Percentiles rank a stretch among this genome's conserved stretches.
Evolutionary conservation across 2,329 filamentous ascomycete species (phyloP).

Genomic region (Monosporascus sp.): DNA sequence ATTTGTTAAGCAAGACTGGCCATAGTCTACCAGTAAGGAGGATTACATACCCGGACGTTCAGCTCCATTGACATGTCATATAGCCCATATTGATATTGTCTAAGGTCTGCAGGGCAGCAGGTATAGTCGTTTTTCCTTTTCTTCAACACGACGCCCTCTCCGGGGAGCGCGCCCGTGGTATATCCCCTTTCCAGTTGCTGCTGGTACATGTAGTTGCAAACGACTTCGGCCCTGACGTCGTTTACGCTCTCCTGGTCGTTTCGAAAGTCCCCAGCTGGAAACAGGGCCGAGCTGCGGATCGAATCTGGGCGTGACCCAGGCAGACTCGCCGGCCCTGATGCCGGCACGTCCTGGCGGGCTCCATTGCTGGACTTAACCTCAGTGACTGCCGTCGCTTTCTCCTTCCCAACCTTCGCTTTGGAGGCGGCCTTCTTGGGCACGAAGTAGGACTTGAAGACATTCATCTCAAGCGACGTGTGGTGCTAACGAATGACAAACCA

Average conservation of each 20-base stretch:
- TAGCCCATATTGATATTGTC: constrained; percentile 27
- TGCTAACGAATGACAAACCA: constrained; percentile 1
- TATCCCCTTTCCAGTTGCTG: constrained; percentile 50
- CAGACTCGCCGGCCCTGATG: constrained; percentile 1
- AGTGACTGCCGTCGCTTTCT: neutral
- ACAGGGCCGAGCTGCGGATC: constrained; percentile 22
- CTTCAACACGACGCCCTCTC: constrained; percentile 35
- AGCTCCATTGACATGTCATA: constrained; percentile 31
- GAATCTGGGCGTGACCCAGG: constrained; percentile 9
- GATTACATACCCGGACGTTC: constrained; percentile 31
- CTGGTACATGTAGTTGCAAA: constrained; percentile 59
- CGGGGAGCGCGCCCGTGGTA: constrained; percentile 29
- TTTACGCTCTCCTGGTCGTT: constrained; percentile 39
- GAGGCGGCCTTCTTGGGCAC: constrained; percentile 18
- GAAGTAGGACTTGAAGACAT: constrained; percentile 29
- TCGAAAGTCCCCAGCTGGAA: constrained; percentile 33
- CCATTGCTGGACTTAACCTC: neutral
- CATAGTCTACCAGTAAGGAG: constrained; percentile 5
- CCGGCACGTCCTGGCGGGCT: constrained; percentile 1
- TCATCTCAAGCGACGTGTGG: constrained; percentile 17
- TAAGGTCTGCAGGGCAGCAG: constrained; percentile 33
- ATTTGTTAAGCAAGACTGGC: constrained; percentile 6
- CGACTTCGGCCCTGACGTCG: constrained; percentile 54
- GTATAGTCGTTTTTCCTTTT: constrained; percentile 31
- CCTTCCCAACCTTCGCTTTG: constrained; percentile 15